Conservation (phyloP, 2,329 filamentous ascomycete species). For the Colletotrichum sidae region DNA sequence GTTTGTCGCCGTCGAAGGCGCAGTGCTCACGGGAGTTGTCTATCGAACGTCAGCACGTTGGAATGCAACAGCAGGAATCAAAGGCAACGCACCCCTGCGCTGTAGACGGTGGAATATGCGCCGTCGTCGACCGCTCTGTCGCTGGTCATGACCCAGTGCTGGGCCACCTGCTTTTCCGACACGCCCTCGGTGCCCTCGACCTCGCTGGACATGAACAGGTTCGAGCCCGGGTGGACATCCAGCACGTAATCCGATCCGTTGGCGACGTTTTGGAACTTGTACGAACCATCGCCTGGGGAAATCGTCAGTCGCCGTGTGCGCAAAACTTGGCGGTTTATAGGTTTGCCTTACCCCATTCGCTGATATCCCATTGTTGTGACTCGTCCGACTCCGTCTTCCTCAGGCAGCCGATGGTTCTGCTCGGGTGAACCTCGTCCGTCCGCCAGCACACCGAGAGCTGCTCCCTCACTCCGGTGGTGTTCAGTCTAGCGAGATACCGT, state of each 20-base stretch:
- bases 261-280: constrained; percentile 45
- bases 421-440: constrained; percentile 40
- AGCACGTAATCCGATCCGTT: constrained; percentile 48
- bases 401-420: constrained; percentile 46
- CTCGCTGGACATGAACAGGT: constrained; percentile 46
- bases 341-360: constrained; percentile 40
- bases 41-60: background rate
- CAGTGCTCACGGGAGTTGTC: background rate
- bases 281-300: constrained; percentile 39
- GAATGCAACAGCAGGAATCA: accelerated
- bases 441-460: constrained; percentile 47
- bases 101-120: constrained; percentile 48
- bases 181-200: constrained; percentile 37
- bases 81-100: constrained; percentile 40
- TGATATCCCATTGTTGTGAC: constrained; percentile 49
- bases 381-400: constrained; percentile 40
- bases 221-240: constrained; percentile 47
- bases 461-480: constrained; percentile 41
- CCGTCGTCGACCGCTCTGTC: constrained; percentile 45
- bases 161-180: constrained; percentile 43
- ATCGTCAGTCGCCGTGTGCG: no score
- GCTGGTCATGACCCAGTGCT: constrained; percentile 50
- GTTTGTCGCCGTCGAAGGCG: background rate
- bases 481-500: constrained; percentile 48
- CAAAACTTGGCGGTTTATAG: background rate